These are phyloP conservation scores for Diplocarpon mali DNA, from an alignment of 2,329 filamentous ascomycete genomes.

Conservation along the genomic window DNA sequence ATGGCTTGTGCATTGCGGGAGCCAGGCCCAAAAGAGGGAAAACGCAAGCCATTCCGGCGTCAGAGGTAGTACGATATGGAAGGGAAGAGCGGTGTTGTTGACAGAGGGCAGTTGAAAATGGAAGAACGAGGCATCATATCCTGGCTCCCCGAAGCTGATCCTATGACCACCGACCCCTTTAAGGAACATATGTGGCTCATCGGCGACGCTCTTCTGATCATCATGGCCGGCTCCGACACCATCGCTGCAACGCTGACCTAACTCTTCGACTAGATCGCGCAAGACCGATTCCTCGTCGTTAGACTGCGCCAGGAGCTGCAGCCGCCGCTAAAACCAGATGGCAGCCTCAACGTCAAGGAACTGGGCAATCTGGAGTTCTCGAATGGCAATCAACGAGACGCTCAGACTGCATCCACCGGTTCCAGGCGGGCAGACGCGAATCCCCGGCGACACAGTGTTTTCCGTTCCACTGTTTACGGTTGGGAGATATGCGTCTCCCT, in stretches of 20 bases:
- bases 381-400: constrained; percentile 32
- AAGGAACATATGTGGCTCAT: constrained; percentile 9
- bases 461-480: constrained; percentile 10
- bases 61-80: not conserved
- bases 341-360: constrained; percentile 4
- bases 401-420: constrained; percentile 31
- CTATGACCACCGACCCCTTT: not conserved
- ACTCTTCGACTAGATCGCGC: constrained; percentile 29
- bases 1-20: constrained; percentile 8
- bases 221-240: constrained; percentile 33
- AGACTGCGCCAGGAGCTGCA: constrained; percentile 14
- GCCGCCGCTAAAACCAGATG: constrained; percentile 7
- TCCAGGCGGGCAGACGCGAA: constrained; percentile 13
- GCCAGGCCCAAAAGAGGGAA: constrained; percentile 11
- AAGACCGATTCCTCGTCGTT: constrained; percentile 4
- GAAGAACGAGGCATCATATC: constrained; percentile 13
- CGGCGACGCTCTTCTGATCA: constrained; percentile 21
- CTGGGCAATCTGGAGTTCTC: constrained; percentile 22
- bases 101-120: constrained; percentile 1
- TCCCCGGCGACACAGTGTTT: constrained; percentile 15
- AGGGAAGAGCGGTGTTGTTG: not conserved
- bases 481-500: constrained; percentile 13
- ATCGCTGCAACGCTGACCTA: constrained; percentile 31
- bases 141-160: constrained; percentile 9
- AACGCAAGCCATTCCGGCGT: constrained; percentile 1